A percentile compares a stretch with the other conserved stretches of the same genome.
Conservation (phyloP, 768 basidiomycete species). For the Coprinopsis marcescibilis region DNA sequence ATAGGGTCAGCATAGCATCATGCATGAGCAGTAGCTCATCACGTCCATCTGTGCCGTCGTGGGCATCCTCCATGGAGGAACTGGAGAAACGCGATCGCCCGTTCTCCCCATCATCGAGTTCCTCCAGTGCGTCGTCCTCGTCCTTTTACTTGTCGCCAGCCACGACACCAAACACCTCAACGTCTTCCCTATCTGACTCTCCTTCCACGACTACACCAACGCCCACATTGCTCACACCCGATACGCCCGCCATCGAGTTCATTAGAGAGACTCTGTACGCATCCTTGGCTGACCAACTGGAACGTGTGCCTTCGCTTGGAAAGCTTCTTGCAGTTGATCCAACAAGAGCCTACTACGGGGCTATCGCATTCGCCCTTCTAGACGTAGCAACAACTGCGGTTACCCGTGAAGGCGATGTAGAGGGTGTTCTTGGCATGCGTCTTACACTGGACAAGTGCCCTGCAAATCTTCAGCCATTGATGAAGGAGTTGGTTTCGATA, state of each 20-base stretch:
- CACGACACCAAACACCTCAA: no score
- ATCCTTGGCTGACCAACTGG: constrained; percentile 64
- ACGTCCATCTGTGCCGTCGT: constrained; percentile 10
- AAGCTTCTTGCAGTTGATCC: constrained; percentile 55
- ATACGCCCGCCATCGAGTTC: constrained; percentile 62
- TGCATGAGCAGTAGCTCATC: no score
- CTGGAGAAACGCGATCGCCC: constrained; percentile 7
- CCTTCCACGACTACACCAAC: no score
- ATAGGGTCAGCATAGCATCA: constrained; percentile 21
- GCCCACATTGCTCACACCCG: constrained; percentile 36
- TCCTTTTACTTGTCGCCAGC: no score
- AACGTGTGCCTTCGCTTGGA: constrained; percentile 48
- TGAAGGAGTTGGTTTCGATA: constrained; percentile 56
- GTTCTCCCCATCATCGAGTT: neutral
- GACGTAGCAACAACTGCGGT: constrained; percentile 52
- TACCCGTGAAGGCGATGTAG: constrained; percentile 42
- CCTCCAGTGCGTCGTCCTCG: no score
- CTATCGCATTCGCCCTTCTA: constrained; percentile 67
- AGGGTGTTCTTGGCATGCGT: constrained; percentile 51
- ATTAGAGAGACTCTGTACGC: constrained; percentile 89
- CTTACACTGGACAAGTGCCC: constrained; percentile 63
- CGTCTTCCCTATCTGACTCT: constrained; percentile 21
- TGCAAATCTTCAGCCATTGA: constrained; percentile 56
- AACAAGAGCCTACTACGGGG: constrained; percentile 72
- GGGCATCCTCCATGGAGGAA: neutral